Conservation (phyloP, 495 filamentous ascomycete species). For the Xylaria palmicola region DNA sequence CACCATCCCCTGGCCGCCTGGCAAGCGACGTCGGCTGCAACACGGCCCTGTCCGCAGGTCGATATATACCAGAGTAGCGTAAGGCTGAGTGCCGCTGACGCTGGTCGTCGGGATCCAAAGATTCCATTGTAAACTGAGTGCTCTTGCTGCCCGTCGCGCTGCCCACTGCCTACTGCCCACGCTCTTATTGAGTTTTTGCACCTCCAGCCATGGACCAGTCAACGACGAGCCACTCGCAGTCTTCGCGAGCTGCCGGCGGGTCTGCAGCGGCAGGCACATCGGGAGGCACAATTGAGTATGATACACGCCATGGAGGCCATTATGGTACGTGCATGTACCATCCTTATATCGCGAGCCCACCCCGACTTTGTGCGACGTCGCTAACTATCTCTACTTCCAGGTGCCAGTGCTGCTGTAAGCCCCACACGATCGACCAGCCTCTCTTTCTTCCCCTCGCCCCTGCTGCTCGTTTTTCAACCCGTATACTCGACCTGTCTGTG, state of each 20-base stretch:
- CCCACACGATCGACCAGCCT: constrained; percentile 17
- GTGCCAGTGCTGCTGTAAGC: constrained; percentile 79
- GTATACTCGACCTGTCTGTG: constrained; percentile 6
- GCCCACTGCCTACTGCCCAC: too few species aligned
- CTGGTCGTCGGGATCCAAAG: constrained; percentile 8
- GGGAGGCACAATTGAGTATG: constrained; percentile 67
- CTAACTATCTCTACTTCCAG: constrained; percentile 49
- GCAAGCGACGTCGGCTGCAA: constrained; percentile 5
- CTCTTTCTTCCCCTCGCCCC: constrained; percentile 9
- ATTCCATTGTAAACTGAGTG: not conserved
- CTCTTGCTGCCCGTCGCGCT: not conserved
- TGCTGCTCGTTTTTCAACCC: not conserved
- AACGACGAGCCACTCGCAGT: constrained; percentile 49
- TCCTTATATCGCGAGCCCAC: constrained; percentile 28
- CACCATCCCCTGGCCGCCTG: not conserved
- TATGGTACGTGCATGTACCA: constrained; percentile 65
- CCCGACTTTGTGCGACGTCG: constrained; percentile 30
- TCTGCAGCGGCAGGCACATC: constrained; percentile 18
- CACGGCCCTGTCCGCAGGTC: not conserved
- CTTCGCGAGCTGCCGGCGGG: constrained; percentile 49
- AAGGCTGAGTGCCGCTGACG: not conserved
- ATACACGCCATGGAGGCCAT: constrained; percentile 78
- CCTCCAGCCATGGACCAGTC: constrained; percentile 55
- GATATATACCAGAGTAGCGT: not conserved
- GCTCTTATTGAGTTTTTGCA: not conserved